Evolutionary conservation across 768 basidiomycete species (phyloP), one percentile per base, ranked within the genome.

Genomic region (Tulasnella calospora): DNA sequence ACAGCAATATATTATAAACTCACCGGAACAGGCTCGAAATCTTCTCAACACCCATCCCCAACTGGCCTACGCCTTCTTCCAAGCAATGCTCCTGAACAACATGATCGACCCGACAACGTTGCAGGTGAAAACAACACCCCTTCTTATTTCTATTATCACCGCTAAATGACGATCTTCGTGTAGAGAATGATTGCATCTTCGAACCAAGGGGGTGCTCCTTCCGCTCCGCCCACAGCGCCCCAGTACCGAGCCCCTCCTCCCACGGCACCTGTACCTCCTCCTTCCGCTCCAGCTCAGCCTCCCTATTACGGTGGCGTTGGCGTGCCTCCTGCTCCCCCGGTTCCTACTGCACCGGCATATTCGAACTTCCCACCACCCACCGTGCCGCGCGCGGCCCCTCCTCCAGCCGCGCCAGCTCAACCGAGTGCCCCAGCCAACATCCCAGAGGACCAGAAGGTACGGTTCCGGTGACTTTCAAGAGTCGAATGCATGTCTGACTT

Each of bases 31-130:
- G 85, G 96, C 97, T 44, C 88, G 91, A 75, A 86, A 88, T 1
- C 86, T 99, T 51, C 88, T 99, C 67, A 86, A 90, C 35, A 87
- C 90, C 23, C 92, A 98, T 81, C 98, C 98, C 23, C 97, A 99
- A 85, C 88, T 98, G 6, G 92, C 95, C 1, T 99, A 98, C 83
- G 98, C 98, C 5, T 88, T 99, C 19, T 98, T 99, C 87, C 96
- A 98, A 85, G 93, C 94, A 0, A 89, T 99, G 80, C 86, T 99
- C 12, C 85, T 98, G 71, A 94, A 96, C 88, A 94, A 96, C 82
- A 94, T 99, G 23, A 94, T 99, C 55, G 96, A 98, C 81, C 89
- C 93, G 3, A 89, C 90, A 6, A 90, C 98, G 71, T 87, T 99
- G 3, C 90, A 94, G 82, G 92, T 94, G 81, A 87, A 84, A 79